Percentiles rank a stretch among this genome's conserved stretches.
These are phyloP conservation scores for Cercophora scortea DNA, from an alignment of 495 filamentous ascomycete genomes.

Conservation along the genomic window DNA sequence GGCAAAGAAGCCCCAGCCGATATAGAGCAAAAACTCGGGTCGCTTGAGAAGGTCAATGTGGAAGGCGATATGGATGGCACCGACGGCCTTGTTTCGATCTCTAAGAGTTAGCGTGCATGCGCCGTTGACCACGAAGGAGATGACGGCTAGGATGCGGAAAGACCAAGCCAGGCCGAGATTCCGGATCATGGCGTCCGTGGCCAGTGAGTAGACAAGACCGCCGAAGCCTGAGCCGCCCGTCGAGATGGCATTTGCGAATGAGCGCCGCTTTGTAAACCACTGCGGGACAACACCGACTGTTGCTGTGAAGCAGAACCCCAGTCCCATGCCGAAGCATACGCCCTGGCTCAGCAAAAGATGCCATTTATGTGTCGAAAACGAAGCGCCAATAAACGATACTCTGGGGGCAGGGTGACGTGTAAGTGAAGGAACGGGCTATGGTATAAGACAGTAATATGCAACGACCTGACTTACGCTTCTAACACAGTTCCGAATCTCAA, in stretches of 20 bases:
- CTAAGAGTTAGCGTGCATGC: constrained; percentile 51
- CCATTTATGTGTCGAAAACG: constrained; percentile 62
- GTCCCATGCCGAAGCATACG: constrained; percentile 64
- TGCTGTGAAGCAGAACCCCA: constrained; percentile 70
- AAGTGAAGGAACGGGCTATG: not conserved
- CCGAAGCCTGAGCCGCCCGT: constrained; percentile 69
- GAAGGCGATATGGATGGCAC: constrained; percentile 55
- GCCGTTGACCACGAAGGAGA: constrained; percentile 50
- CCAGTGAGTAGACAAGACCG: constrained; percentile 54
- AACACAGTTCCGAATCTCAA: constrained; percentile 55
- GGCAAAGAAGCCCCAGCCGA: constrained; percentile 62
- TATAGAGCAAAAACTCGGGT: constrained; percentile 54
- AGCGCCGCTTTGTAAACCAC: constrained; percentile 66
- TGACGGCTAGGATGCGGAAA: constrained; percentile 59
- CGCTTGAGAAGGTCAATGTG: constrained; percentile 53
- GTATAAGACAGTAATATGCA: not conserved
- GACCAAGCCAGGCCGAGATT: constrained; percentile 55
- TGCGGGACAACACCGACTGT: constrained; percentile 65
- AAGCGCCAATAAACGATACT: constrained; percentile 54
- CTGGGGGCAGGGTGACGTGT: constrained; percentile 17
- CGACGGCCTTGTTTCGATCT: constrained; percentile 62
- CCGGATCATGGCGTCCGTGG: constrained; percentile 54
- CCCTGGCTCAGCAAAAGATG: constrained; percentile 72
- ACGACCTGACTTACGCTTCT: constrained; percentile 35
- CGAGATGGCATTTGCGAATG: constrained; percentile 66